These are phyloP conservation scores for Hyaloperonospora arabidopsidis DNA, from an alignment of 352 stramenopile genomes.

Conservation along the genomic window DNA sequence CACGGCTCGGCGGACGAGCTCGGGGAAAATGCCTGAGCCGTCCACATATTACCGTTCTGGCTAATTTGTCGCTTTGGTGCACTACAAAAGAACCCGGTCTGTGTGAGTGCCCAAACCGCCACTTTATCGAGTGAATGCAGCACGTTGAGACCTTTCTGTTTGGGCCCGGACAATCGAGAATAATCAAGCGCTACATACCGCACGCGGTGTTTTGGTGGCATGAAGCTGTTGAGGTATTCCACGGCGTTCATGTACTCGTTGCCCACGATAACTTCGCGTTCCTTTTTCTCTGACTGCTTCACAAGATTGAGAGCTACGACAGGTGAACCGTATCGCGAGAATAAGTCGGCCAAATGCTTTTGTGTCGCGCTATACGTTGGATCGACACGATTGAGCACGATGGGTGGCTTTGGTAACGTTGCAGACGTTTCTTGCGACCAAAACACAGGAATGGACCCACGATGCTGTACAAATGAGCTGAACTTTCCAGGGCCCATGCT, in stretches of 20 bases:
- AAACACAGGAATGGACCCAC: constrained; percentile 98
- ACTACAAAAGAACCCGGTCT: constrained; percentile 97
- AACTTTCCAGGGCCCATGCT: constrained; percentile 89
- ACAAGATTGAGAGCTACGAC: constrained; percentile 98
- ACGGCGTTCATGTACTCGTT: constrained; percentile 96
- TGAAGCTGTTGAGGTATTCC: constrained; percentile 96
- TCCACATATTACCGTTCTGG: constrained; percentile 54
- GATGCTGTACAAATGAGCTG: constrained; percentile 95
- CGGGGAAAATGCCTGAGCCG: constrained; percentile 36
- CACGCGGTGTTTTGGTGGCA: constrained; percentile 89
- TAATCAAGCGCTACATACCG: constrained; percentile 97
- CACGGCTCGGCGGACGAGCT: constrained; percentile 17
- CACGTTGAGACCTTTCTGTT: constrained; percentile 92
- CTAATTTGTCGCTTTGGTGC: constrained; percentile 70
- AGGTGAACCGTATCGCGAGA: constrained; percentile 93
- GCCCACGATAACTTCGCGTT: constrained; percentile 96
- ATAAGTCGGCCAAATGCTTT: constrained; percentile 90
- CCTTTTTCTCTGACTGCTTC: constrained; percentile 95
- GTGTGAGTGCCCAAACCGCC: constrained; percentile 92
- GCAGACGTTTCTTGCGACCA: constrained; percentile 98
- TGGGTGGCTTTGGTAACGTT: constrained; percentile 96
- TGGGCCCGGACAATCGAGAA: constrained; percentile 78
- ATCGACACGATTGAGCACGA: constrained; percentile 94
- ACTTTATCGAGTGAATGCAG: constrained; percentile 91
- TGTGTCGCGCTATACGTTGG: constrained; percentile 93